Evolutionary conservation across 2,329 filamentous ascomycete species (phyloP).

Genomic region (Exophiala spinifera): DNA sequence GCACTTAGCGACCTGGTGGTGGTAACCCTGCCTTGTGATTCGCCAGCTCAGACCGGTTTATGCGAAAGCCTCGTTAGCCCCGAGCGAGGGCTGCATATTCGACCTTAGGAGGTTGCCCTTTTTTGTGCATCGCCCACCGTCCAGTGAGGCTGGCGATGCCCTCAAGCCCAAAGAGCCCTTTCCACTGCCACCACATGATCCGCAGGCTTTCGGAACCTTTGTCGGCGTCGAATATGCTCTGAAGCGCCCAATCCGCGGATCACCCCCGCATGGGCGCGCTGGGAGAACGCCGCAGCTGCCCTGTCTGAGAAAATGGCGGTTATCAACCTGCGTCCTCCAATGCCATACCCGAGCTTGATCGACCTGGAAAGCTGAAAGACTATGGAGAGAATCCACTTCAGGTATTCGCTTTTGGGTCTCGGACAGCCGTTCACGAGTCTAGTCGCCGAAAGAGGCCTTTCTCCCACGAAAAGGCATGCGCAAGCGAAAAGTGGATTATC

Average conservation of each 20-base stretch:
- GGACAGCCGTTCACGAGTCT: background rate
- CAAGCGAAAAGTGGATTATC: constrained; percentile 1
- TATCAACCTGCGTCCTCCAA: too few relatives aligned
- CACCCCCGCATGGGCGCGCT: constrained; percentile 16
- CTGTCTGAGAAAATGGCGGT: too few relatives aligned
- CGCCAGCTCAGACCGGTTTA: constrained; percentile 4
- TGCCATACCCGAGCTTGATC: too few relatives aligned
- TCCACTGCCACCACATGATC: background rate
- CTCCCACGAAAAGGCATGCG: background rate
- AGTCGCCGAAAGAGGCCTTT: background rate
- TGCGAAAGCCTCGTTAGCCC: background rate
- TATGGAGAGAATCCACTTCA: constrained; percentile 6
- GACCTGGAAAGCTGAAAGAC: background rate
- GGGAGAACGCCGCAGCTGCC: background rate
- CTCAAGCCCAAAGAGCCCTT: background rate
- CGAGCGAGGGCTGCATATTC: background rate
- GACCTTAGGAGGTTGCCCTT: constrained; percentile 2
- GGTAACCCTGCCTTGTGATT: background rate
- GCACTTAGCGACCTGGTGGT: background rate
- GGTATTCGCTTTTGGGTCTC: constrained; percentile 7
- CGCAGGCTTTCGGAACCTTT: background rate
- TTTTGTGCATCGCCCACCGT: background rate
- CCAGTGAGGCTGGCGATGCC: background rate
- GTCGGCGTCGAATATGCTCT: background rate
- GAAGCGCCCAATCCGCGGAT: background rate